Percentiles rank a stretch among this genome's conserved stretches.
phyloP scores from a whole-genome alignment of 2,329 filamentous ascomycete genomes.

The Phialophora verrucosa region DNA sequence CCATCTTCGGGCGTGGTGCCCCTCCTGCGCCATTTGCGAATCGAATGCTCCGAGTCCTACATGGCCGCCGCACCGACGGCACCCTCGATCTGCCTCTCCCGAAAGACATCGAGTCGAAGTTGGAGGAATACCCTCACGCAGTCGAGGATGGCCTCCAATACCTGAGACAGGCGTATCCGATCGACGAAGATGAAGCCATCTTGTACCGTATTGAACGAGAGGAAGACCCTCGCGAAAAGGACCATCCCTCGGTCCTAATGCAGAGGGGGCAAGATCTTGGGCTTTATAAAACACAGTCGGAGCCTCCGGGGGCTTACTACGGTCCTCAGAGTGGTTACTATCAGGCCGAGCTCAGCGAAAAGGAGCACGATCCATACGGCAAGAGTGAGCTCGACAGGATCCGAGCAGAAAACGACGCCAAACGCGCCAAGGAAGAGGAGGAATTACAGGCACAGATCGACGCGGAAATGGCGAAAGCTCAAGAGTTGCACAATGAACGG shows the following conservation, averaged over 20 bases:
- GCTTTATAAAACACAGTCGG: constrained; percentile 38
- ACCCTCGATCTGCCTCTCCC: constrained; percentile 54
- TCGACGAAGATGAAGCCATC: constrained; percentile 58
- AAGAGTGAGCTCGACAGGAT: constrained; percentile 50
- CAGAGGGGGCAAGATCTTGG: constrained; percentile 49
- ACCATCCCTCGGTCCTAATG: constrained; percentile 38
- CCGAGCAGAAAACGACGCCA: constrained; percentile 49
- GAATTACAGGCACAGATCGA: constrained; percentile 59
- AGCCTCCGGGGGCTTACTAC: constrained; percentile 6
- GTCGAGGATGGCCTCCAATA: constrained; percentile 48
- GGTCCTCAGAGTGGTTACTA: constrained; percentile 50
- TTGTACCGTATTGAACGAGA: constrained; percentile 48
- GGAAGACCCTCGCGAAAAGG: constrained; percentile 32
- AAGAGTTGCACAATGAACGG: constrained; percentile 46
- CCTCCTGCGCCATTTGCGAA: constrained; percentile 35
- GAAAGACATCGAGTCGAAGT: constrained; percentile 45
- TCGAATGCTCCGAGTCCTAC: constrained; percentile 46
- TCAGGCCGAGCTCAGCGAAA: constrained; percentile 48
- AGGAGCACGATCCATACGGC: constrained; percentile 50
- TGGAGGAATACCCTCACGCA: constrained; percentile 40
- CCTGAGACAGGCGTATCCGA: constrained; percentile 50
- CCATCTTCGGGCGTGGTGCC: constrained; percentile 31
- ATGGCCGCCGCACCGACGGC: constrained; percentile 51
- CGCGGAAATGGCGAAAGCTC: constrained; percentile 54
- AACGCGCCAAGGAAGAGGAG: constrained; percentile 52